Evolutionary conservation across 2,329 filamentous ascomycete genomes (phyloP), one percentile per base, ranked within the genome.

Genomic region (Bisporella sp.): DNA sequence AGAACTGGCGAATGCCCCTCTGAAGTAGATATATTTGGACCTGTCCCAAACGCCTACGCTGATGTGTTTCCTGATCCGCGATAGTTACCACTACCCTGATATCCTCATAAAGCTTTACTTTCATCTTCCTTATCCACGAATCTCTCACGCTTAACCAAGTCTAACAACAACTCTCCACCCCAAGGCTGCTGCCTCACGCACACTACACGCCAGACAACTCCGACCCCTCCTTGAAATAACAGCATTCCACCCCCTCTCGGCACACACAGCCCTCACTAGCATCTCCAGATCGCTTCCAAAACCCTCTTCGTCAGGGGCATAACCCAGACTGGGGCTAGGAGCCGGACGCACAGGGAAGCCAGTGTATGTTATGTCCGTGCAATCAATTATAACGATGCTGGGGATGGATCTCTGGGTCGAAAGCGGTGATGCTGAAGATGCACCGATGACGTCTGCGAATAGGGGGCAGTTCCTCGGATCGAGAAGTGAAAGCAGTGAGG

Each of bases 211-310:
- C 35, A 91, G 66, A 62, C 87, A 92, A 0, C 84, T 85, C 54
- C 85, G 74, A 56, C 80, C 78, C 39, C 76, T 73, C 47, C 84
- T 74, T 54, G 83, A 87, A 55, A 91, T 74, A 13, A 91, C 64
- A 28, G 87, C 86, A 63, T 89, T 85, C 74, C 83, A 84, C 2
- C 87, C 87, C 57, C 77, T 81, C 62, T 87, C 81, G 1, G 86
- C 83, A 63, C 87, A 91, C 57, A 88, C 74, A 1, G 86, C 85
- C 45, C 87, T 73, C 1, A 83, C 84, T 47, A 91, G 68, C 6
- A 90, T 75, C 66, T 89, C 85, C 62, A 86, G 71, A 59, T 84
- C 81, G 9, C 79, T 84, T 1, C 78, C 78, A 50, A 57, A 56
- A 40, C 35, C 41, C 30, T 52, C 46, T 12, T 52, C 52, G 21